Evolutionary conservation across 192 early-diverging fungal species (phyloP).

Genomic region (Coemansia sp.): DNA sequence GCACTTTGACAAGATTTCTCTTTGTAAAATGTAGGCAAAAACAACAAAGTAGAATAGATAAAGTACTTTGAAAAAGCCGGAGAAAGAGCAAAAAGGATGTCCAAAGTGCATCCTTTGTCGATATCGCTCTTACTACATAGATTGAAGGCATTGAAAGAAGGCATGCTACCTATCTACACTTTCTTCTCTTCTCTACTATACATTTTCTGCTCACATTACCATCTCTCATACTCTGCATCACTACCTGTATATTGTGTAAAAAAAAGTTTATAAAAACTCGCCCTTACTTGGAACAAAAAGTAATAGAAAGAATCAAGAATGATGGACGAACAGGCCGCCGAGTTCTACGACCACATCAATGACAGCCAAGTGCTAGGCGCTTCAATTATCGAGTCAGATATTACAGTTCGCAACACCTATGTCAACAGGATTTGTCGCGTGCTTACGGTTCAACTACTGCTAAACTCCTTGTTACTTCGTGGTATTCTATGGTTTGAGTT

Average conservation of each 20-base stretch:
- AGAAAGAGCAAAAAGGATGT: background rate
- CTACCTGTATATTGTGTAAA: background rate
- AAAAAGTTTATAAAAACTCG: background rate
- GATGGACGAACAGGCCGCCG: slow-evolving; percentile 5
- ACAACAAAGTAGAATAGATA: background rate
- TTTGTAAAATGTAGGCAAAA: background rate
- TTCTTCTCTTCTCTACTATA: background rate
- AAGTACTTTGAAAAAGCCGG: background rate
- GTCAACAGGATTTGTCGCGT: background rate
- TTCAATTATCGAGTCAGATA: background rate
- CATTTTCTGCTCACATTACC: background rate
- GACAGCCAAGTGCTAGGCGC: background rate
- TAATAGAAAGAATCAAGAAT: no score
- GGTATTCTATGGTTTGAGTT: slow-evolving; percentile 3
- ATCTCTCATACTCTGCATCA: background rate
- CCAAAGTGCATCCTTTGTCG: background rate
- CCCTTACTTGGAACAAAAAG: no score
- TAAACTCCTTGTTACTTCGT: background rate
- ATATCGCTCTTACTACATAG: background rate
- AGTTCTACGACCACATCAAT: slow-evolving; percentile 1
- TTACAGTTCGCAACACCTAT: background rate
- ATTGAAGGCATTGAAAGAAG: background rate
- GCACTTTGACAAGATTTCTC: background rate
- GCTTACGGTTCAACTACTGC: background rate
- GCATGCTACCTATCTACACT: background rate